Percentiles rank a stretch among this genome's conserved stretches.
phyloP scores from a whole-genome alignment of 2,329 filamentous ascomycete species.

The Sclerotinia trifoliorum region DNA sequence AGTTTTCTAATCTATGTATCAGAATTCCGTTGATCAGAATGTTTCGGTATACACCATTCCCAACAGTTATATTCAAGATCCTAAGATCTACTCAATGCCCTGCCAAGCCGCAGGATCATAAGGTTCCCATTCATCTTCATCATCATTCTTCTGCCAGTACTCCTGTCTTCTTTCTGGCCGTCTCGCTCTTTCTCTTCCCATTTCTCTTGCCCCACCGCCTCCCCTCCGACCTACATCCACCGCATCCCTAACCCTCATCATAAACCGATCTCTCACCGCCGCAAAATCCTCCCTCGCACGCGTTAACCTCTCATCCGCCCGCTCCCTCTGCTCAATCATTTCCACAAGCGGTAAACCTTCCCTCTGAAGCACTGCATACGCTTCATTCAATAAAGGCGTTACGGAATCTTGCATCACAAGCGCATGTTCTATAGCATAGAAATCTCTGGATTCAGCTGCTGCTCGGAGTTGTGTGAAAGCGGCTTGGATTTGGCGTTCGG shows the following conservation, averaged over 20 bases:
- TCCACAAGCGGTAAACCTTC: neutral
- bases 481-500: neutral
- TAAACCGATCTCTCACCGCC: rapidly evolving
- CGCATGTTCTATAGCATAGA: neutral
- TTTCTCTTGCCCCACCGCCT: neutral
- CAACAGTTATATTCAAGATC: no score
- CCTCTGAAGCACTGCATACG: neutral
- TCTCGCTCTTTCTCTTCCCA: rapidly evolving
- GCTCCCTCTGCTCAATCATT: neutral
- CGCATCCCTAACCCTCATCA: neutral
- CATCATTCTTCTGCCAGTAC: neutral
- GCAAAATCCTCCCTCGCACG: neutral
- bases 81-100: no score
- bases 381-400: neutral
- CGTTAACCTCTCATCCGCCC: neutral
- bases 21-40: no score
- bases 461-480: neutral
- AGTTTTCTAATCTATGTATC: no score
- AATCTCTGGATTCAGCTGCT: neutral
- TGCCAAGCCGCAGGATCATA: neutral
- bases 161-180: no score
- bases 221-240: neutral
- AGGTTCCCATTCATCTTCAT: neutral
- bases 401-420: neutral
- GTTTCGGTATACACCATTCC: no score